Evolutionary conservation across 2,329 filamentous ascomycete species (phyloP).

Genomic region (Neonectria magnoliae): DNA sequence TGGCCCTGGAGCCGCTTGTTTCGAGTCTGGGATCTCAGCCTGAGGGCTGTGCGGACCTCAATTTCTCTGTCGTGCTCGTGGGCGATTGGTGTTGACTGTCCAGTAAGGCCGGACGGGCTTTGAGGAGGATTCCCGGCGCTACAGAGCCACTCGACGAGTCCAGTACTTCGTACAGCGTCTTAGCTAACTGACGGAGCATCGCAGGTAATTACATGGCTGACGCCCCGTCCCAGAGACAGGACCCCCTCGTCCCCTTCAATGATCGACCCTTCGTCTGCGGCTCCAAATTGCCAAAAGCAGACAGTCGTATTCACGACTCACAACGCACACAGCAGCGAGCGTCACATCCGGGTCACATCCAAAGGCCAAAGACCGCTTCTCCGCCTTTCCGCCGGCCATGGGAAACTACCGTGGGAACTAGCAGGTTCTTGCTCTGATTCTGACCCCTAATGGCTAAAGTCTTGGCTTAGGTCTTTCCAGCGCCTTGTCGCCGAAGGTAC

Average conservation of each 20-base stretch:
- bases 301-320: slow-evolving; percentile 11
- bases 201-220: slow-evolving; percentile 1
- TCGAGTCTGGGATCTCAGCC: slow-evolving; percentile 8
- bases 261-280: slow-evolving; percentile 7
- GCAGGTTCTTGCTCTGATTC: background rate
- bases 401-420: background rate
- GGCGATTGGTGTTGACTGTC: slow-evolving; percentile 13
- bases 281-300: slow-evolving; percentile 17
- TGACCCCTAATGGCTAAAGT: background rate
- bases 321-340: background rate
- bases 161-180: background rate
- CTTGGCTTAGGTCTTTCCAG: background rate
- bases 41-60: slow-evolving; percentile 23
- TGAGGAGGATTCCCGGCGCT: slow-evolving; percentile 19
- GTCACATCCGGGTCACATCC: background rate
- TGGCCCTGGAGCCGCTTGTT: slow-evolving; percentile 17
- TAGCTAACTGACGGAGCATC: background rate
- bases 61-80: slow-evolving; percentile 15
- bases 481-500: background rate
- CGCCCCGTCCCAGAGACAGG: background rate
- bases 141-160: background rate
- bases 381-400: no score
- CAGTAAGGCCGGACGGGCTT: background rate
- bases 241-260: background rate
- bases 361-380: background rate